Conservation (phyloP, 163 green algal genomes). For the Coccomyxa subellipsoidea region DNA sequence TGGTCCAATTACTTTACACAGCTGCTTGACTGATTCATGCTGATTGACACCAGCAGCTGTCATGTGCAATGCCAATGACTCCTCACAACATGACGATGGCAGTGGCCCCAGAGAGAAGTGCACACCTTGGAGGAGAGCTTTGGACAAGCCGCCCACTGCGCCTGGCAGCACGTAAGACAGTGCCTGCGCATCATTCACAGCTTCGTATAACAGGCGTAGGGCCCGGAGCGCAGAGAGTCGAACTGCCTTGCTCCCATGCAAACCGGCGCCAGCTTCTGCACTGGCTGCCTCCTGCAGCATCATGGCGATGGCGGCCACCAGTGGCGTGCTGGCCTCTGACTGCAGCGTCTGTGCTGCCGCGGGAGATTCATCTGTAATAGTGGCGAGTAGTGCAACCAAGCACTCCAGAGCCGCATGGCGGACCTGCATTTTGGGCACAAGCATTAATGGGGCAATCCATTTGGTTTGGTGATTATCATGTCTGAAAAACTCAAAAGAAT, state of each 20-base stretch:
- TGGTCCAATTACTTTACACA: no score
- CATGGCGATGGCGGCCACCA: constrained; percentile 36
- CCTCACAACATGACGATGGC: not conserved
- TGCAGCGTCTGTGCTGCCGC: constrained; percentile 7
- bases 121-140: constrained; percentile 45
- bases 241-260: constrained; percentile 52
- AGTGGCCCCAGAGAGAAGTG: not conserved
- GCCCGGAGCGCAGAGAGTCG: constrained; percentile 36
- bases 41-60: no score
- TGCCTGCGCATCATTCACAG: constrained; percentile 25
- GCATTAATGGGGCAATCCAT: no score
- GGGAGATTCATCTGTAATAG: not conserved
- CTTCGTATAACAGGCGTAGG: constrained; percentile 41
- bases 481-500: no score
- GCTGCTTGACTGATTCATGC: no score
- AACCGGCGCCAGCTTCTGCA: constrained; percentile 38
- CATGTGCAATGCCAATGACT: no score
- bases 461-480: no score
- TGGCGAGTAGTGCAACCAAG: constrained; percentile 18
- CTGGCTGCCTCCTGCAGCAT: constrained; percentile 39
- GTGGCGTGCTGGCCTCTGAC: constrained; percentile 15
- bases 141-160: constrained; percentile 52
- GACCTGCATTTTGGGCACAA: no score
- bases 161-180: constrained; percentile 73
- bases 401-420: constrained; percentile 14